phyloP scores from a whole-genome alignment of 768 basidiomycete species.

The Lactarius psammicola region DNA sequence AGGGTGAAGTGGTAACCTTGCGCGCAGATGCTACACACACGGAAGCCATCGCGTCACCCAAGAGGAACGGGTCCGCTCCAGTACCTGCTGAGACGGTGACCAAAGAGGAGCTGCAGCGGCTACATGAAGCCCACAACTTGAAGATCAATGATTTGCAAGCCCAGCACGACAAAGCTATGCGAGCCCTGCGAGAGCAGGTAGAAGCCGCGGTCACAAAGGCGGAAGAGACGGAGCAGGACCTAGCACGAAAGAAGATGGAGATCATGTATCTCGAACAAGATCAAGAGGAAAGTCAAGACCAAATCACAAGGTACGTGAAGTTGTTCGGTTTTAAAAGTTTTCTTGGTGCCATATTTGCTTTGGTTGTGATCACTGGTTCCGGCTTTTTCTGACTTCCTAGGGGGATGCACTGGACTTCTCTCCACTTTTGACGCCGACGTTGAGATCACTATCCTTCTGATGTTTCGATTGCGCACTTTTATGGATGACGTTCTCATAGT shows the following conservation, averaged over 20 bases:
- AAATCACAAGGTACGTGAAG: conserved; percentile 74
- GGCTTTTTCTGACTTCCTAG: conserved; percentile 38
- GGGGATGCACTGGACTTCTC: conserved; percentile 16
- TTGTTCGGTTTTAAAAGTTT: conserved; percentile 55
- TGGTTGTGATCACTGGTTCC: conserved; percentile 31
- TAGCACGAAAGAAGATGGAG: conserved; percentile 75
- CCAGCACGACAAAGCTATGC: conserved; percentile 58
- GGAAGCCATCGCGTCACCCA: conserved; percentile 48
- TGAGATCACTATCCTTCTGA: background rate
- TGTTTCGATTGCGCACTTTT: conserved; percentile 1
- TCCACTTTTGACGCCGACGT: conserved; percentile 30
- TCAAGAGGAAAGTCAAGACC: conserved; percentile 71
- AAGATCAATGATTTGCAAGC: conserved; percentile 74
- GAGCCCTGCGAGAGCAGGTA: conserved; percentile 54
- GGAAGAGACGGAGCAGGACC: conserved; percentile 56
- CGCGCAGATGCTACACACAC: conserved; percentile 51
- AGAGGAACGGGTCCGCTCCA: conserved; percentile 51
- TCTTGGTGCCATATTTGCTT: conserved; percentile 28
- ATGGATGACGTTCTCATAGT: background rate
- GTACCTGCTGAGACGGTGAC: conserved; percentile 52
- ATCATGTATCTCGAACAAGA: conserved; percentile 77
- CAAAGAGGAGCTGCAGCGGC: conserved; percentile 70
- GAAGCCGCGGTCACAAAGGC: conserved; percentile 50
- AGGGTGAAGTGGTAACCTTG: conserved; percentile 70
- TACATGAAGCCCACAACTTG: conserved; percentile 83